Conservation (phyloP, 306 rosid species). For the Gynostemma pentaphyllum region DNA sequence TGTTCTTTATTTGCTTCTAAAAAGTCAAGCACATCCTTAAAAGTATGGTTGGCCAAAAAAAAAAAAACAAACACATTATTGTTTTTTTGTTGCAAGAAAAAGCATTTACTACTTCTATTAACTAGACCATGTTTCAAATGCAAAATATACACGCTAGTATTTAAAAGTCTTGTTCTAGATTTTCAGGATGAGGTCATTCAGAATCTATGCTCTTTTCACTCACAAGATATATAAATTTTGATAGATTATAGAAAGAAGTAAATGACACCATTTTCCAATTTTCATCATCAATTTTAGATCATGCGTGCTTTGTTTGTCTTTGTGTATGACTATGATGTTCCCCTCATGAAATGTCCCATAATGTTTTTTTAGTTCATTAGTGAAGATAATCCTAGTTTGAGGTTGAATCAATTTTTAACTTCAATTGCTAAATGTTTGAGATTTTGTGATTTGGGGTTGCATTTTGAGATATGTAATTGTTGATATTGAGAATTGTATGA, state of each 20-base stretch:
- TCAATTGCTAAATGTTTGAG: too few relatives aligned
- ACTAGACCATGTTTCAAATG: neutral
- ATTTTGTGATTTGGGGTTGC: too few relatives aligned
- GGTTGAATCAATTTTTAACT: too few relatives aligned
- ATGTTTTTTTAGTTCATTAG: too few relatives aligned
- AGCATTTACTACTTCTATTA: neutral
- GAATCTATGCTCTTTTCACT: constrained; percentile 1
- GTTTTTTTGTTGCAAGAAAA: neutral
- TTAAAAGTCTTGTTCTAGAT: constrained; percentile 8
- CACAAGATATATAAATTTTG: neutral
- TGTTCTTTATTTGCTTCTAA: neutral
- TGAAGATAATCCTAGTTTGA: too few relatives aligned
- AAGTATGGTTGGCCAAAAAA: neutral
- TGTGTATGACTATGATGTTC: too few relatives aligned
- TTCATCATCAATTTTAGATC: neutral
- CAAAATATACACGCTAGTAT: neutral
- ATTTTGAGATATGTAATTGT: too few relatives aligned
- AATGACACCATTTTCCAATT: too few relatives aligned
- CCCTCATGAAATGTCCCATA: too few relatives aligned
- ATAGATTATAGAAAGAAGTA: too few relatives aligned
- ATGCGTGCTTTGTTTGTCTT: neutral
- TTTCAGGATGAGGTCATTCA: neutral
- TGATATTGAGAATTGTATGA: too few relatives aligned
- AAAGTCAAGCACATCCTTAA: neutral
- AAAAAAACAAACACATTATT: neutral